Conservation (phyloP, 331 rosid genomes). For the Arachis monticola region DNA sequence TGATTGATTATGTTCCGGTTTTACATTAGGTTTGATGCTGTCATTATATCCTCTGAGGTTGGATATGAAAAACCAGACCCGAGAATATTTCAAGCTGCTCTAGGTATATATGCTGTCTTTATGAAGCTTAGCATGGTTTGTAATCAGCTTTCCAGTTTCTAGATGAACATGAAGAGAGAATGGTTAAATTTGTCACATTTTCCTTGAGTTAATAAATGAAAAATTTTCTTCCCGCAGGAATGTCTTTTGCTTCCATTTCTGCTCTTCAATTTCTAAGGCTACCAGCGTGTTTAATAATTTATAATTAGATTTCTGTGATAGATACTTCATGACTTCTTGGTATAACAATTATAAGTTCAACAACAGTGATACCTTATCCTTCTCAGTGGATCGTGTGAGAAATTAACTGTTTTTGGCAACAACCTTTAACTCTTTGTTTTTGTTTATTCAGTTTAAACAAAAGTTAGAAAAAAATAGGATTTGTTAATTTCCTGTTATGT, state of each 20-base stretch:
- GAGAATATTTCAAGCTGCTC: slow-evolving; percentile 81
- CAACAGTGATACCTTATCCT: background rate
- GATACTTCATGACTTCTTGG: background rate
- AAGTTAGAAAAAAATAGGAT: slow-evolving; percentile 7
- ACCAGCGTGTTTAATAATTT: background rate
- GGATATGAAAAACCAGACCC: slow-evolving; percentile 94
- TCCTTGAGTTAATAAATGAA: slow-evolving; percentile 9
- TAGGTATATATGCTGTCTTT: slow-evolving; percentile 55
- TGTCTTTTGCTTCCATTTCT: background rate
- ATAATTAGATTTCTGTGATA: slow-evolving; percentile 10
- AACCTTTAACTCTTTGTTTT: slow-evolving; percentile 5
- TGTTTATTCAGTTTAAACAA: slow-evolving; percentile 10
- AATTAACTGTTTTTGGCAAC: background rate
- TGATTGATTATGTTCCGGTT: slow-evolving; percentile 19
- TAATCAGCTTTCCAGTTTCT: slow-evolving; percentile 16
- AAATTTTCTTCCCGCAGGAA: background rate
- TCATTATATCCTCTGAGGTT: slow-evolving; percentile 87
- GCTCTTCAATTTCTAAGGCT: slow-evolving; percentile 20
- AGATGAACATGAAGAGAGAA: slow-evolving; percentile 16
- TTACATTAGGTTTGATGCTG: slow-evolving; percentile 77
- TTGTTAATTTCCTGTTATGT: slow-evolving; percentile 5
- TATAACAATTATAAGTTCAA: slow-evolving; percentile 13
- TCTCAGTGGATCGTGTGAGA: background rate
- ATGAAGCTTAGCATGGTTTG: background rate
- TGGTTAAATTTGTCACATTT: slow-evolving; percentile 12